Evolutionary conservation across 495 filamentous ascomycete species (phyloP).

Genomic region (Daldinia grandis): DNA sequence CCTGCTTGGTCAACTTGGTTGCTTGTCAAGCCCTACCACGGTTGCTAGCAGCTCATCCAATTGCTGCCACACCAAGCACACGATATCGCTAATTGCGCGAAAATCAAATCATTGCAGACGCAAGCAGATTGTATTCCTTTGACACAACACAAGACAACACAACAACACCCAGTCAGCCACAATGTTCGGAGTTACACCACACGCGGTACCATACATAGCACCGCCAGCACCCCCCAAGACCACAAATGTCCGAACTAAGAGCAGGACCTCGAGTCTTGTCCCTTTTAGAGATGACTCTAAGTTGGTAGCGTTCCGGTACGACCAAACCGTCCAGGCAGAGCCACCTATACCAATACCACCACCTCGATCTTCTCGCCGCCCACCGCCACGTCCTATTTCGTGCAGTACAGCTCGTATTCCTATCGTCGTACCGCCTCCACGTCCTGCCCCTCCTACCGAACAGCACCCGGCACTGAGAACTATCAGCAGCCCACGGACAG

Average conservation of each 20-base stretch:
- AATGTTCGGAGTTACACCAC: slow-evolving; percentile 37
- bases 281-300: slow-evolving; percentile 58
- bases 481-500: slow-evolving; percentile 42
- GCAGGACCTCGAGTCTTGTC: slow-evolving; percentile 44
- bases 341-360: slow-evolving; percentile 64
- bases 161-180: slow-evolving; percentile 21
- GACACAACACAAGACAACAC: not conserved
- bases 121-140: slow-evolving; percentile 13
- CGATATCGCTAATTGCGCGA: slow-evolving; percentile 12
- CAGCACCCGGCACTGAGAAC: slow-evolving; percentile 58
- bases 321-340: slow-evolving; percentile 62
- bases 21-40: slow-evolving; percentile 23
- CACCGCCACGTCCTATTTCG: slow-evolving; percentile 40
- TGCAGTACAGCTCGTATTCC: slow-evolving; percentile 32
- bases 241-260: slow-evolving; percentile 48
- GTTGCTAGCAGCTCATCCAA: slow-evolving; percentile 22
- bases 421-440: slow-evolving; percentile 49
- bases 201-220: slow-evolving; percentile 26
- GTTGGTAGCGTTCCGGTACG: slow-evolving; percentile 63
- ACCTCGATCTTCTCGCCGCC: slow-evolving; percentile 45
- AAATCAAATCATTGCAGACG: slow-evolving; percentile 8
- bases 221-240: slow-evolving; percentile 49
- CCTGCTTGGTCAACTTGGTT: not conserved
- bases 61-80: slow-evolving; percentile 23
- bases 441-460: slow-evolving; percentile 55